phyloP scores from a whole-genome alignment of 139 green algal species.

The Choricystis sp. region DNA sequence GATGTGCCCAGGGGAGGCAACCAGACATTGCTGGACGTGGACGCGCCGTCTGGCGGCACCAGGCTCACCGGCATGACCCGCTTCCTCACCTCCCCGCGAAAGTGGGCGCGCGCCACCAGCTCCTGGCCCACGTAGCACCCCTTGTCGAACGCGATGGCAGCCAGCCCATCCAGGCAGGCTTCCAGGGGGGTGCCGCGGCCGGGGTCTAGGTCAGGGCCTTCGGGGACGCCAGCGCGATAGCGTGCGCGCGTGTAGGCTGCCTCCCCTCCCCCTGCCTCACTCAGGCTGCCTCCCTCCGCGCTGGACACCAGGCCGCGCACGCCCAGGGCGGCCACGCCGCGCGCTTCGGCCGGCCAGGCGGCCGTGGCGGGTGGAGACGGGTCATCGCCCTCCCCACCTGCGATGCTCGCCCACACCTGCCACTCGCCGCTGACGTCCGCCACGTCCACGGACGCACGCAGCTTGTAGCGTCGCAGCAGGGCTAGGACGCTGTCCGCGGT shows the following conservation, averaged over 20 bases:
- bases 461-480: background rate
- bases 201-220: background rate
- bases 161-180: slow-evolving; percentile 81
- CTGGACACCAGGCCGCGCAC: background rate
- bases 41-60: background rate
- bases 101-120: slow-evolving; percentile 58
- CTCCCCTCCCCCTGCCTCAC: background rate
- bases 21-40: too few relatives aligned
- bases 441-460: background rate
- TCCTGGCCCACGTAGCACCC: slow-evolving; percentile 95
- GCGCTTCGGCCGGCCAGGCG: background rate
- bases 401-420: background rate
- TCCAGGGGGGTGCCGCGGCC: slow-evolving; percentile 59
- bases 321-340: background rate
- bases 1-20: too few relatives aligned
- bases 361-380: background rate
- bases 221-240: background rate
- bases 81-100: slow-evolving; percentile 63
- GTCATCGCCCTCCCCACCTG: background rate
- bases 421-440: background rate
- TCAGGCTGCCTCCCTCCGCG: background rate
- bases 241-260: background rate
- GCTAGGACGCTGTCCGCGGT: background rate
- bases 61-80: slow-evolving; percentile 54
- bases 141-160: slow-evolving; percentile 81